A percentile compares a stretch with the other conserved stretches of the same genome.
Conservation (phyloP, 2,329 filamentous ascomycete species). For the Elsinoe necatrix region DNA sequence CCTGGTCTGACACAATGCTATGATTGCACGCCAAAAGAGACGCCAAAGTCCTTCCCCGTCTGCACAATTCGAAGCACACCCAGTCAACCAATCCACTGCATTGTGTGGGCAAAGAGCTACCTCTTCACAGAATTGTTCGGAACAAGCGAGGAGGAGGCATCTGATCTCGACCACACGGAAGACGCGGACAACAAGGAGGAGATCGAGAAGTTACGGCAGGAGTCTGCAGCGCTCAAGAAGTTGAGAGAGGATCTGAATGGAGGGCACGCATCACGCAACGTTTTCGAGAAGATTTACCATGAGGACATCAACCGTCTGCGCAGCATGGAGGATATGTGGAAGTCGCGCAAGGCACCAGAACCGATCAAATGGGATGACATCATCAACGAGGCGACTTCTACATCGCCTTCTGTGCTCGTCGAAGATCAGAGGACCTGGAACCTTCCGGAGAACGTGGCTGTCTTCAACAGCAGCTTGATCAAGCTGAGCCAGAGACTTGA, state of each 20-base stretch:
- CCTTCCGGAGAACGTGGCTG: slow-evolving; percentile 71
- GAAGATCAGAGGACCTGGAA: slow-evolving; percentile 74
- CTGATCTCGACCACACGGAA: slow-evolving; percentile 68
- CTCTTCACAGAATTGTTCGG: slow-evolving; percentile 92
- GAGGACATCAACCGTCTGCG: slow-evolving; percentile 73
- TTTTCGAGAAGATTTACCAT: slow-evolving; percentile 91
- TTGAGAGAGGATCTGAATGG: slow-evolving; percentile 77
- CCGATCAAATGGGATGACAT: slow-evolving; percentile 62
- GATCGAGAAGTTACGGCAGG: slow-evolving; percentile 77
- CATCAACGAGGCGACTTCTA: slow-evolving; percentile 33
- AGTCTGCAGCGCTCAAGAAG: slow-evolving; percentile 72
- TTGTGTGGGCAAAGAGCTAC: slow-evolving; percentile 97
- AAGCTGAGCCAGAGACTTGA: slow-evolving; percentile 67
- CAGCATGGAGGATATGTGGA: slow-evolving; percentile 96
- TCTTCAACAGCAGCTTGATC: slow-evolving; percentile 77
- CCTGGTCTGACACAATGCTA: slow-evolving; percentile 85
- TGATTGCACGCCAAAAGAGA: slow-evolving; percentile 83
- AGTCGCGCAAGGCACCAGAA: slow-evolving; percentile 64
- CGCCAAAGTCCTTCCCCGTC: slow-evolving; percentile 87
- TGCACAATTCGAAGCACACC: slow-evolving; percentile 96
- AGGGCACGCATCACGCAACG: slow-evolving; percentile 62
- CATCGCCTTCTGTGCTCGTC: slow-evolving; percentile 11
- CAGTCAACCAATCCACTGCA: slow-evolving; percentile 94
- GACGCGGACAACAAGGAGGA: slow-evolving; percentile 78
- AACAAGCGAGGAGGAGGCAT: slow-evolving; percentile 74